Conservation (phyloP, 2,329 filamentous ascomycete genomes). For the Clonostachys solani region DNA sequence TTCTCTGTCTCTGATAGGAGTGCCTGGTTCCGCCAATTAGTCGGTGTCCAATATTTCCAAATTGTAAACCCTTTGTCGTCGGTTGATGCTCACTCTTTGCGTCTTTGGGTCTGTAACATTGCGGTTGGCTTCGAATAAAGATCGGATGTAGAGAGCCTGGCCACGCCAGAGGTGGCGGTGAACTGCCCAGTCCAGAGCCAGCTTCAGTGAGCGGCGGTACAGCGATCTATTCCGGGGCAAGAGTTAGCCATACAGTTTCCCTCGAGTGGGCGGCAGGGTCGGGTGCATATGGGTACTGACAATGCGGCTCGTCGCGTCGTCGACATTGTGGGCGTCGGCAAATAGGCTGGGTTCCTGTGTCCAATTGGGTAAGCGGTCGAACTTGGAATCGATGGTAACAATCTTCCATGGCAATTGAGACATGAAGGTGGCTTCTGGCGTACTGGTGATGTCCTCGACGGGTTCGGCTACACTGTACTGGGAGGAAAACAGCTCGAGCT, state of each 20-base stretch:
- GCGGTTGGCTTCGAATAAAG: slow-evolving; percentile 90
- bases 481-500: too few relatives aligned
- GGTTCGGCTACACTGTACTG: too few relatives aligned
- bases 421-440: too few relatives aligned
- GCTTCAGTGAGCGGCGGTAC: slow-evolving; percentile 89
- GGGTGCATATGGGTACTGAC: neutral
- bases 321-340: neutral
- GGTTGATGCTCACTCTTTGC: slow-evolving; percentile 61
- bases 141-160: slow-evolving; percentile 92
- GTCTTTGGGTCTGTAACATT: slow-evolving; percentile 79
- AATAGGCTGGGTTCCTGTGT: too few relatives aligned
- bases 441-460: too few relatives aligned
- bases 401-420: too few relatives aligned
- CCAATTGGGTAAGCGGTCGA: too few relatives aligned
- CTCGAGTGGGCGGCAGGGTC: too few relatives aligned
- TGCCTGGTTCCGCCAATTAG: slow-evolving; percentile 45
- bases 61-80: neutral
- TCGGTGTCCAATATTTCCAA: neutral
- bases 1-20: slow-evolving; percentile 85
- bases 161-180: slow-evolving; percentile 91
- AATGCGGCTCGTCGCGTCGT: slow-evolving; percentile 3
- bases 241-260: too few relatives aligned
- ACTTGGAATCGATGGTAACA: too few relatives aligned
- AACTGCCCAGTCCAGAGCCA: slow-evolving; percentile 92
- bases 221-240: slow-evolving; percentile 50